Base-by-base conservation (phyloP, 768 basidiomycete genomes). In the Fibroporia radiculosa region DNA sequence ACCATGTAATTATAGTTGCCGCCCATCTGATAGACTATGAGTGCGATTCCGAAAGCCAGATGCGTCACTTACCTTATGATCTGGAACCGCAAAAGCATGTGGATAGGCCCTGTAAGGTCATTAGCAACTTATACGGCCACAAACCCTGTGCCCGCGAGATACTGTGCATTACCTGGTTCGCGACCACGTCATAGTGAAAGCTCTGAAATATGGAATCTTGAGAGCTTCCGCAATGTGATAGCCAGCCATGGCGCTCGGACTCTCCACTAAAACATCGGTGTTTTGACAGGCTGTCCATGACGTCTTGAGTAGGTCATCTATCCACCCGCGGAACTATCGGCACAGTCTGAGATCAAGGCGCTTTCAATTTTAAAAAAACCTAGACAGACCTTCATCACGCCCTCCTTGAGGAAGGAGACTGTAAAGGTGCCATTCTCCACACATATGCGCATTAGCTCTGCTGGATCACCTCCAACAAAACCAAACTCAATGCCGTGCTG, bases 1-100 rank as follows among this genome's bases (percentile, higher is more conserved):
- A 90, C 88, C 93, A 99, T 96, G 63, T 97, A 99, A 60, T 99
- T 99, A 64, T 98, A 99, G 48, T 88, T 73, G 22, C 95, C 95
- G 10, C 95, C 96, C 83, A 96, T 91, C 84, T 89, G 48, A 37
- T 32, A 44, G 31, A 41, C 33, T 34, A 37, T 31, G 46, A 22
- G 34, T 18, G 16, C 34, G 6, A 35, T 35, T 12, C 16, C 34
- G 20, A 16, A 3, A 13, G 6, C n/a, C n/a, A n/a, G n/a, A n/a
- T n/a, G n/a, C n/a, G n/a, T n/a, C n/a, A 56, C 65, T 19, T 54
- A 83, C 87, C 77, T 96, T 97, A 56, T 78, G 82, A 42, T 98
- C 96, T 3, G 96, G 96, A 3, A 97, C 96, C 12, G 93, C 96
- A 55, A 99, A 95, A 2, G 95, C 93, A 60, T 98, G 95, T 2